Conservation (phyloP, 306 rosid genomes). For the Vigna hirtella region DNA sequence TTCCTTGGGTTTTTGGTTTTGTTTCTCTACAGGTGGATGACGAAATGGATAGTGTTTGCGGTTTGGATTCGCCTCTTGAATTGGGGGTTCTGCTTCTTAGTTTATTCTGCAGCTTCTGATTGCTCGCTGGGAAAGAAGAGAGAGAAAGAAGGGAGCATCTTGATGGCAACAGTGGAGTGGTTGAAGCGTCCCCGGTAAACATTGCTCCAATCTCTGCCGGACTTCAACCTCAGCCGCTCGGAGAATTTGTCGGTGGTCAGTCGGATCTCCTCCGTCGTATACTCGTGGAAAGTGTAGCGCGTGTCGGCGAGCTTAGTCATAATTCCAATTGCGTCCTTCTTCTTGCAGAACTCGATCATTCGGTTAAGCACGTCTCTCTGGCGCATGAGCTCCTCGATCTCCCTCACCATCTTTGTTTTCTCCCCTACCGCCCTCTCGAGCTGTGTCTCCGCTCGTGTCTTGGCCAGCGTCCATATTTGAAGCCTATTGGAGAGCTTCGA, state of each 20-base stretch:
- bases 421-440: slow-evolving; percentile 52
- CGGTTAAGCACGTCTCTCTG: slow-evolving; percentile 71
- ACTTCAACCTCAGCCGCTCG: slow-evolving; percentile 57
- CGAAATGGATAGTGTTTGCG: too few species aligned
- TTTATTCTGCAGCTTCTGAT: too few species aligned
- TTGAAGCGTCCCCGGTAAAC: slow-evolving; percentile 68
- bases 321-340: slow-evolving; percentile 77
- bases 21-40: too few species aligned
- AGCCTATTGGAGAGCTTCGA: slow-evolving; percentile 64
- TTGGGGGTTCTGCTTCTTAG: too few species aligned
- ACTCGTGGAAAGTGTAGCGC: slow-evolving; percentile 58
- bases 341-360: slow-evolving; percentile 74
- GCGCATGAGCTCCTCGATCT: slow-evolving; percentile 59
- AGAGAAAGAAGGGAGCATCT: slow-evolving; percentile 52
- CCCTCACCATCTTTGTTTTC: slow-evolving; percentile 55
- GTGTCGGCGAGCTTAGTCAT: slow-evolving; percentile 48
- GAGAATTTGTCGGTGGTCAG: slow-evolving; percentile 72
- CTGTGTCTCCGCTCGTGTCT: slow-evolving; percentile 46
- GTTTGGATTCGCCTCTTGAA: too few species aligned
- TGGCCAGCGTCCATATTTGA: slow-evolving; percentile 46
- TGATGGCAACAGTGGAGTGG: slow-evolving; percentile 66
- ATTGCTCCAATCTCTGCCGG: slow-evolving; percentile 44
- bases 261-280: slow-evolving; percentile 62
- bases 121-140: not conserved
- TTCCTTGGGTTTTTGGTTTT: too few species aligned